These are phyloP conservation scores for Phytophthora brassicae DNA, from an alignment of 352 stramenopile genomes.

Conservation along the genomic window DNA sequence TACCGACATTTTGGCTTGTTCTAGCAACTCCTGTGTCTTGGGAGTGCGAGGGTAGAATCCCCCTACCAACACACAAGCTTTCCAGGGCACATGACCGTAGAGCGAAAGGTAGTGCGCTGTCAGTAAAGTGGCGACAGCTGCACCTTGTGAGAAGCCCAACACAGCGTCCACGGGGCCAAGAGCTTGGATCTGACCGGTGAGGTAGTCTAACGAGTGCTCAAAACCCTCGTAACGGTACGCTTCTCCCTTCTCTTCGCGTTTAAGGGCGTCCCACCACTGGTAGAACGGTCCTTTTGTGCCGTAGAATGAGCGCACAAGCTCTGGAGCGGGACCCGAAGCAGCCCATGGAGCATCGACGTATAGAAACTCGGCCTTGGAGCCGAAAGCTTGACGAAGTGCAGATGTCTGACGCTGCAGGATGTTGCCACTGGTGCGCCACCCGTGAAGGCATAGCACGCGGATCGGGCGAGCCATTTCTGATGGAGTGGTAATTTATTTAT, in stretches of 20 bases:
- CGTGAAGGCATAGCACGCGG: conserved; percentile 78
- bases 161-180: conserved; percentile 61
- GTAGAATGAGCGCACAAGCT: conserved; percentile 66
- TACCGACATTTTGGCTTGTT: conserved; percentile 31
- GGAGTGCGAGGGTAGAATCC: conserved; percentile 55
- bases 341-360: conserved; percentile 68
- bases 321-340: conserved; percentile 54
- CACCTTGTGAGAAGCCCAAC: conserved; percentile 77
- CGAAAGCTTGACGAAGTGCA: conserved; percentile 57
- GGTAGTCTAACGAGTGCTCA: conserved; percentile 62
- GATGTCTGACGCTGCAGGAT: conserved; percentile 64
- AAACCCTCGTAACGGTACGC: conserved; percentile 62
- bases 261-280: conserved; percentile 79
- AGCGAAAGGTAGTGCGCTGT: conserved; percentile 55
- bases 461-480: conserved; percentile 40
- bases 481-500: no score
- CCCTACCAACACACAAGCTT: conserved; percentile 59
- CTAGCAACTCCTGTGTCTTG: conserved; percentile 56
- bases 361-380: conserved; percentile 55
- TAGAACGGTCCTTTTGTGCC: conserved; percentile 58
- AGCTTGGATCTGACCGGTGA: conserved; percentile 49
- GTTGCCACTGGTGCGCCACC: conserved; percentile 72
- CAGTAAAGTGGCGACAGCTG: conserved; percentile 56
- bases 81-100: conserved; percentile 56
- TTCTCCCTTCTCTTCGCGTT: conserved; percentile 22